Evolutionary conservation across 2,329 filamentous ascomycete genomes (phyloP).

Genomic region (Huntiella bhutanensis): DNA sequence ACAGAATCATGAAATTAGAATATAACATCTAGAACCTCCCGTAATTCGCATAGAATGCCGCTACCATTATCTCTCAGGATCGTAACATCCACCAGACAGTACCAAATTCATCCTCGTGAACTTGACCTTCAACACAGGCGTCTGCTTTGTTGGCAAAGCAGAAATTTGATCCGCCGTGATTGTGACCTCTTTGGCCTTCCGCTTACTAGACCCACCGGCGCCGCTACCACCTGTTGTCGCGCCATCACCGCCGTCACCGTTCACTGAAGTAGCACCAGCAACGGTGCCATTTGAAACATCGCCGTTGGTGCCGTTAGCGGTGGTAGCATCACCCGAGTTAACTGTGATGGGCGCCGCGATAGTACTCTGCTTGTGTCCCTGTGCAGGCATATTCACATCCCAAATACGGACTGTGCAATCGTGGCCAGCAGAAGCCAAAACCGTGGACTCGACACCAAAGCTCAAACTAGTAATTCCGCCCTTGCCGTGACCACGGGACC

Average conservation of each 20-base stretch:
- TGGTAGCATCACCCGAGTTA: slow-evolving; percentile 8
- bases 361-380: slow-evolving; percentile 39
- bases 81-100: slow-evolving; percentile 59
- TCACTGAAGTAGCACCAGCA: slow-evolving; percentile 18
- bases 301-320: not conserved
- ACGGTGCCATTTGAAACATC: slow-evolving; percentile 9
- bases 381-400: slow-evolving; percentile 62
- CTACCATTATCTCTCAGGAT: slow-evolving; percentile 19
- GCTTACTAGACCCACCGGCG: slow-evolving; percentile 28
- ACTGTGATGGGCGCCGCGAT: slow-evolving; percentile 18
- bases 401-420: slow-evolving; percentile 87
- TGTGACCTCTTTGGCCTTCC: slow-evolving; percentile 76
- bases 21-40: too few relatives aligned
- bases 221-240: slow-evolving; percentile 16
- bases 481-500: slow-evolving; percentile 82
- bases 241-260: slow-evolving; percentile 15
- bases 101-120: slow-evolving; percentile 94
- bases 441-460: slow-evolving; percentile 82
- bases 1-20: too few relatives aligned
- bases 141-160: slow-evolving; percentile 91
- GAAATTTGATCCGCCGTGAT: slow-evolving; percentile 87
- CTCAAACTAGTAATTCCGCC: slow-evolving; percentile 85
- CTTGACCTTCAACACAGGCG: slow-evolving; percentile 76
- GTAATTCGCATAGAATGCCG: too few relatives aligned
- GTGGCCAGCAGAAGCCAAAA: slow-evolving; percentile 75